These are phyloP conservation scores for Oryza glumipatula DNA, from an alignment of 176 grass and related monocot genomes.

Conservation along the genomic window DNA sequence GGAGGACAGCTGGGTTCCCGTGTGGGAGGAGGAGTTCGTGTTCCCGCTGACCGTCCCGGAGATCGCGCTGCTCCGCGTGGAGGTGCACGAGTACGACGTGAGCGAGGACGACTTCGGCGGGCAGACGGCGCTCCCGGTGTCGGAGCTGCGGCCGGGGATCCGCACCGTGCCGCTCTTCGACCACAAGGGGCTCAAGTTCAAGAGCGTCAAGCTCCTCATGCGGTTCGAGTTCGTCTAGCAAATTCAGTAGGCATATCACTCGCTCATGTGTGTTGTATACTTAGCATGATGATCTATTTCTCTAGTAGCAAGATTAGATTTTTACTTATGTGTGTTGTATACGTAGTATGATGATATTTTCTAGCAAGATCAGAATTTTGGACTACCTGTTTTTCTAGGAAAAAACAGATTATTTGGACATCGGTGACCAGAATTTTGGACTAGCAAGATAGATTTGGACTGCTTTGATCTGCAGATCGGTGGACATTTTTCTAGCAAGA, in stretches of 20 bases:
- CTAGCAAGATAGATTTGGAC: no score
- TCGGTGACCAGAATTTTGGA: no score
- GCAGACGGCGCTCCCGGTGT: constrained; percentile 69
- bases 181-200: constrained; percentile 67
- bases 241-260: not conserved
- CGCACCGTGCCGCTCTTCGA: constrained; percentile 72
- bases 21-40: constrained; percentile 80
- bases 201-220: constrained; percentile 86
- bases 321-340: no score
- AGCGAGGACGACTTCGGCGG: constrained; percentile 95
- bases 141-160: constrained; percentile 76
- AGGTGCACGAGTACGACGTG: constrained; percentile 93
- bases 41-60: constrained; percentile 82
- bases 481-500: no score
- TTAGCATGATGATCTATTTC: no score
- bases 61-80: constrained; percentile 85
- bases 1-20: constrained; percentile 85
- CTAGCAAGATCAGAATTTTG: no score
- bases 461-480: no score
- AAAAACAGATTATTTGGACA: no score
- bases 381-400: no score
- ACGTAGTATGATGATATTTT: no score
- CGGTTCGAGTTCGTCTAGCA: constrained; percentile 70
- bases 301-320: no score
- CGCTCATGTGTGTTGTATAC: constrained; percentile 1